Evolutionary conservation across 495 filamentous ascomycete genomes (phyloP).

Genomic region (Podospora pseudopauciseta): DNA sequence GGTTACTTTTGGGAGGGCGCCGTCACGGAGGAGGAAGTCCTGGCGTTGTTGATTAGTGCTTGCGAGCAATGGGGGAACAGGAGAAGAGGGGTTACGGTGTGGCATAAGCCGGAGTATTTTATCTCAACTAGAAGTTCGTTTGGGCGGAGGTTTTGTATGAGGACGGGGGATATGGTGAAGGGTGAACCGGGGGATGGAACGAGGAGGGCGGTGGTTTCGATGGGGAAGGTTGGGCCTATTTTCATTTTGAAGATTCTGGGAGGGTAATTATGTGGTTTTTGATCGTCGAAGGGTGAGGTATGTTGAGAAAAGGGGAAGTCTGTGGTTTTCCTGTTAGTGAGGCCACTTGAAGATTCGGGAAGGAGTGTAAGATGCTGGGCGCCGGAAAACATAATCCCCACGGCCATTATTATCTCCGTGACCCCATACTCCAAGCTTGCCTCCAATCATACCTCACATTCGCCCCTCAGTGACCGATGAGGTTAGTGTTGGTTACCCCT

Average conservation of each 20-base stretch:
- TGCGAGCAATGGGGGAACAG: neutral
- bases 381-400: constrained; percentile 3
- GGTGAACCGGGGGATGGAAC: constrained; percentile 13
- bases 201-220: constrained; percentile 25
- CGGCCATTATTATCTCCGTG: neutral
- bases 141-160: constrained; percentile 27
- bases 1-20: constrained; percentile 30
- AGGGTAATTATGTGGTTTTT: too few species aligned
- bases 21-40: constrained; percentile 36
- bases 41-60: neutral
- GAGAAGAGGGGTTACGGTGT: constrained; percentile 28
- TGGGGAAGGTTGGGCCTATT: constrained; percentile 1
- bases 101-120: constrained; percentile 40
- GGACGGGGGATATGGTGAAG: constrained; percentile 29
- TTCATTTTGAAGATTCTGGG: neutral
- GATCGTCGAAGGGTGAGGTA: too few species aligned
- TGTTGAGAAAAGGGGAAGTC: too few species aligned
- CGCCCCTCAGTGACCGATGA: neutral
- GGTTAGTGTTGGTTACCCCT: neutral
- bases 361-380: neutral
- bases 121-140: constrained; percentile 42
- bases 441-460: neutral
- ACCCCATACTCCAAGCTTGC: neutral
- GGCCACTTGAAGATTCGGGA: neutral
- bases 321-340: too few species aligned